Evolutionary conservation across 495 filamentous ascomycete genomes (phyloP).

Genomic region (Amphirosellinia nigrospora): DNA sequence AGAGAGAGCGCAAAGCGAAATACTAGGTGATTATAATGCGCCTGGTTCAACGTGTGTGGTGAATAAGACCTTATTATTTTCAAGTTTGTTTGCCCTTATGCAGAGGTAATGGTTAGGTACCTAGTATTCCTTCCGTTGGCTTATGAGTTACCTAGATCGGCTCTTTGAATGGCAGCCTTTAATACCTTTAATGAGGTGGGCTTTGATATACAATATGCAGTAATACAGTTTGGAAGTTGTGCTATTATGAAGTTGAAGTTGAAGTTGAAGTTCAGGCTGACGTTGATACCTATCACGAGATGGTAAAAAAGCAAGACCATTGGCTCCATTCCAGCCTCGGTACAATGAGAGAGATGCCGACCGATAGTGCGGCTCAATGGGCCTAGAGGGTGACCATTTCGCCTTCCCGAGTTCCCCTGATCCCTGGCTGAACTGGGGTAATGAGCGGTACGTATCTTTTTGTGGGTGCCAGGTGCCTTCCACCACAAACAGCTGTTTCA

Average conservation of each 20-base stretch:
- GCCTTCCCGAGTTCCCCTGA: not conserved
- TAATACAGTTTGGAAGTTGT: slow-evolving; percentile 1
- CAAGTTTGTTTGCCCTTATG: not conserved
- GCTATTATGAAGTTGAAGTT: slow-evolving; percentile 11
- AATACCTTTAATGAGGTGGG: not conserved
- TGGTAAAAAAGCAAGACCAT: slow-evolving; percentile 7
- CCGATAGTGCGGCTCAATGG: slow-evolving; percentile 15
- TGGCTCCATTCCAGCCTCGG: slow-evolving; percentile 23
- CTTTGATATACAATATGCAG: not conserved
- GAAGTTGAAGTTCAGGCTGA: slow-evolving; percentile 23
- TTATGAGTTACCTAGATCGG: no score
- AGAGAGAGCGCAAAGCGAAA: not conserved
- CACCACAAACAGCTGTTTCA: not conserved
- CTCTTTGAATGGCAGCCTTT: not conserved
- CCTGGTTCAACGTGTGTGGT: not conserved
- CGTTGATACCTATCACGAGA: slow-evolving; percentile 32
- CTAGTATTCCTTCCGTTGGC: no score
- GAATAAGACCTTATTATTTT: not conserved
- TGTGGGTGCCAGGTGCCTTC: slow-evolving; percentile 2
- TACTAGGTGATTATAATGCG: not conserved
- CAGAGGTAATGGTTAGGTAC: not conserved
- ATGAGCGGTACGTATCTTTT: slow-evolving; percentile 14
- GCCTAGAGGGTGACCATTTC: not conserved
- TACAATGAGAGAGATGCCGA: slow-evolving; percentile 10
- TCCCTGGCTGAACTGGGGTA: slow-evolving; percentile 1